Evolutionary conservation across 768 basidiomycete species (phyloP).

Genomic region (Phylloporus rhodoxanthus): DNA sequence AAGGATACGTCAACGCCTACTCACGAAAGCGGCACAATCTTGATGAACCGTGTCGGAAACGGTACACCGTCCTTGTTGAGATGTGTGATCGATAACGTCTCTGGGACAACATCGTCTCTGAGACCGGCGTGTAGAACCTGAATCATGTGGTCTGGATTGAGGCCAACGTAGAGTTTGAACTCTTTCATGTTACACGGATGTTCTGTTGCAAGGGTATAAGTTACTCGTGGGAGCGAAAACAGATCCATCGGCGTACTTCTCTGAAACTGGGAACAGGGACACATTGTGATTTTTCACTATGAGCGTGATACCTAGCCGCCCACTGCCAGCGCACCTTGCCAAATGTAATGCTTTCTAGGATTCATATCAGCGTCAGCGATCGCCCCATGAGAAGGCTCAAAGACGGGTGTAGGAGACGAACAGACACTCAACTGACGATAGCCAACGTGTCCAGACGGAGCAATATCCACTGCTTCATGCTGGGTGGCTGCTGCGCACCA

Average conservation of each 20-base stretch:
- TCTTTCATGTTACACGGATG: conserved; percentile 86
- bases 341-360: conserved; percentile 65
- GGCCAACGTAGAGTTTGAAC: conserved; percentile 66
- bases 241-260: conserved; percentile 18
- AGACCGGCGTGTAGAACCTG: conserved; percentile 60
- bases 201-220: conserved; percentile 35
- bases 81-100: conserved; percentile 58
- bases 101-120: conserved; percentile 58
- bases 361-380: background rate
- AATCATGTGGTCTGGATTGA: conserved; percentile 58
- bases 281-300: background rate
- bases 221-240: background rate
- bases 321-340: conserved; percentile 54
- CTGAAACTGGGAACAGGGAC: conserved; percentile 15
- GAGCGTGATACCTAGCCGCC: background rate
- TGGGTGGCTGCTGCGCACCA: conserved; percentile 52
- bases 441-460: conserved; percentile 54
- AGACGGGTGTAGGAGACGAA: background rate
- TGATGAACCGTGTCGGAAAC: conserved; percentile 65
- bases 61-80: conserved; percentile 49
- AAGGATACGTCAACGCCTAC: conserved; percentile 18
- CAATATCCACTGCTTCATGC: conserved; percentile 64
- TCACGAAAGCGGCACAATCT: conserved; percentile 71
- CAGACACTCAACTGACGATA: conserved; percentile 56
- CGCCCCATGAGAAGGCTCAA: background rate